A percentile compares a stretch with the other conserved stretches of the same genome.
Evolutionary conservation across 2,329 filamentous ascomycete species (phyloP).

Genomic region (Immersiporthe knoxdaviesiana): DNA sequence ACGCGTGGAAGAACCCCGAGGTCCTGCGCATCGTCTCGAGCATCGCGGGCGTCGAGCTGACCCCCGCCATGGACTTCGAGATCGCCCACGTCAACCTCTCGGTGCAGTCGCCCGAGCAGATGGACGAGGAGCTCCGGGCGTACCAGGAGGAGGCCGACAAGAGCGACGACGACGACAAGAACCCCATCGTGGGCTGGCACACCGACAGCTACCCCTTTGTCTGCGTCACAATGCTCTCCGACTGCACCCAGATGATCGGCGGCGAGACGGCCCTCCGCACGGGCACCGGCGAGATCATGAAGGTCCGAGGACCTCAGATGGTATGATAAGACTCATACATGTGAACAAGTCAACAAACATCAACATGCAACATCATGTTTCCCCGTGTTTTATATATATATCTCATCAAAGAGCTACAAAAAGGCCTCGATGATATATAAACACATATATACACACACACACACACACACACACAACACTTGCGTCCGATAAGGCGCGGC

Average conservation of each 20-base stretch:
- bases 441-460: too few species aligned
- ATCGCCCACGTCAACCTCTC: conserved; percentile 60
- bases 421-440: not conserved
- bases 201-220: conserved; percentile 69
- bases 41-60: conserved; percentile 58
- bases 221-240: conserved; percentile 70
- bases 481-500: conserved; percentile 23
- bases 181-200: conserved; percentile 65
- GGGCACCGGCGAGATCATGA: conserved; percentile 56
- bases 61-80: conserved; percentile 57
- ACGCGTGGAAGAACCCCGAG: conserved; percentile 47
- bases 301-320: conserved; percentile 63
- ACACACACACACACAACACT: not conserved
- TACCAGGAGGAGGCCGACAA: conserved; percentile 50
- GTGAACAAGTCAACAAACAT: not conserved
- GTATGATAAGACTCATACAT: conserved; percentile 42
- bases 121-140: conserved; percentile 45
- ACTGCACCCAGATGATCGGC: conserved; percentile 65
- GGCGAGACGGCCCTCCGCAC: conserved; percentile 66
- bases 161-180: conserved; percentile 54
- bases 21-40: conserved; percentile 52
- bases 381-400: not conserved
- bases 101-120: conserved; percentile 52
- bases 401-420: not conserved
- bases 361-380: conserved; percentile 1